These are phyloP conservation scores for Solanum arcanum DNA, from an alignment of 257 asterid species.

Conservation along the genomic window DNA sequence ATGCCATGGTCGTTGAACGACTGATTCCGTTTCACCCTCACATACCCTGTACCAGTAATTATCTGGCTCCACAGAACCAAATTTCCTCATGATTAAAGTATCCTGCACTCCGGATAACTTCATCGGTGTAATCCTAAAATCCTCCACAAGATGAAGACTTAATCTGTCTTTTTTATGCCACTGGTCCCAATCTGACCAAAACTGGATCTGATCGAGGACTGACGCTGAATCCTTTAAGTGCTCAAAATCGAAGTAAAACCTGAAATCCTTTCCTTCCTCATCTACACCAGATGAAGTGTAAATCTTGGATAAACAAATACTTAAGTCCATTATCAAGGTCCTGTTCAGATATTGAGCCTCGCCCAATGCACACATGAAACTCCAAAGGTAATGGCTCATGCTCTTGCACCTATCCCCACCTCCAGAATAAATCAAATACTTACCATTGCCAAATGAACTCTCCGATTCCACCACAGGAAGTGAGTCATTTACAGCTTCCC, in stretches of 20 bases:
- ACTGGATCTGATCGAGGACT: slow-evolving; percentile 50
- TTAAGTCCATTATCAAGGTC: slow-evolving; percentile 73
- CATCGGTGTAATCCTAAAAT: slow-evolving; percentile 51
- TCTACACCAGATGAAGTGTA: slow-evolving; percentile 57
- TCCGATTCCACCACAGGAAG: slow-evolving; percentile 52
- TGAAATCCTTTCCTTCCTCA: slow-evolving; percentile 80
- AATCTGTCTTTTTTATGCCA: slow-evolving; percentile 47
- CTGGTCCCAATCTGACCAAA: slow-evolving; percentile 56
- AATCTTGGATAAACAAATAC: slow-evolving; percentile 55
- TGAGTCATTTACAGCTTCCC: slow-evolving; percentile 44
- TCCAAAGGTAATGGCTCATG: slow-evolving; percentile 74
- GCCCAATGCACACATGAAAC: slow-evolving; percentile 77
- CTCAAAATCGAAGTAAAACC: slow-evolving; percentile 76
- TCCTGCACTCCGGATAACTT: slow-evolving; percentile 43
- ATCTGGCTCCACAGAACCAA: slow-evolving; percentile 64
- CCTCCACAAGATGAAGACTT: slow-evolving; percentile 64
- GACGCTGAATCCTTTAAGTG: slow-evolving; percentile 65
- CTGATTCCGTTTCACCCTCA: slow-evolving; percentile 55
- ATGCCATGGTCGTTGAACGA: slow-evolving; percentile 66
- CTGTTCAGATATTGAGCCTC: slow-evolving; percentile 89
- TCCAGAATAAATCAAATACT: slow-evolving; percentile 61
- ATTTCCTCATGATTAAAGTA: slow-evolving; percentile 58
- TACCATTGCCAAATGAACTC: slow-evolving; percentile 39
- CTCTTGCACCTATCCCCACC: slow-evolving; percentile 88
- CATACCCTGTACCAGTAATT: slow-evolving; percentile 77